Conservation (phyloP, 768 basidiomycete species). For the Amanita rimosa region DNA sequence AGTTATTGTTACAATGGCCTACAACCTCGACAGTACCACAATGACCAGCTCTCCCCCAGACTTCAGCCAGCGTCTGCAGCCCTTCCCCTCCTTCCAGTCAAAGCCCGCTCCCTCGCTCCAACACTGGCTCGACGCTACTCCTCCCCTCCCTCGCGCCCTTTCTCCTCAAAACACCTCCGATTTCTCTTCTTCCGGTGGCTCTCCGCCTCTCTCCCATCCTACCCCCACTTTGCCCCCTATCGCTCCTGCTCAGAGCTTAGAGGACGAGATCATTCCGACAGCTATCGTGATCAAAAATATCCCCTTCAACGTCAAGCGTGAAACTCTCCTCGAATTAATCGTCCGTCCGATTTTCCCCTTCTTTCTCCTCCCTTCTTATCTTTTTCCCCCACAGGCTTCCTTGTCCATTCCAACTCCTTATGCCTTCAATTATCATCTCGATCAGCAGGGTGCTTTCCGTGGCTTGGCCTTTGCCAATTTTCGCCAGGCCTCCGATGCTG, state of each 20-base stretch:
- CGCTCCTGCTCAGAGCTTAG: constrained; percentile 40
- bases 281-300: constrained; percentile 99
- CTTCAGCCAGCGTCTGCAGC: constrained; percentile 60
- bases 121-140: constrained; percentile 80
- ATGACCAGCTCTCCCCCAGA: constrained; percentile 80
- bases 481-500: constrained; percentile 82
- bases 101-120: constrained; percentile 19
- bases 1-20: no score
- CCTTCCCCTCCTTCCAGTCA: constrained; percentile 28
- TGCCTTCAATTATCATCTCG: constrained; percentile 99
- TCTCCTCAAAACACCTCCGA: constrained; percentile 85
- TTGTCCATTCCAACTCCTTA: constrained; percentile 93
- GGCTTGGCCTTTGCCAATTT: constrained; percentile 99
- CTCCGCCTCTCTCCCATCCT: constrained; percentile 50
- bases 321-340: constrained; percentile 93
- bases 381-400: constrained; percentile 48
- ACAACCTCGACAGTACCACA: constrained; percentile 23
- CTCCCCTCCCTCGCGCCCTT: constrained; percentile 66
- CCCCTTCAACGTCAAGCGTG: constrained; percentile 96
- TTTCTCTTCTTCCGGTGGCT: constrained; percentile 80
- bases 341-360: constrained; percentile 35
- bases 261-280: constrained; percentile 95
- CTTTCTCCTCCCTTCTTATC: constrained; percentile 8
- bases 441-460: constrained; percentile 92
- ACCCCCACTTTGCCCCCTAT: constrained; percentile 35